Percentiles rank a stretch among this genome's conserved stretches.
Conservation (phyloP, 345 rosid genomes). For the Populus deltoides region DNA sequence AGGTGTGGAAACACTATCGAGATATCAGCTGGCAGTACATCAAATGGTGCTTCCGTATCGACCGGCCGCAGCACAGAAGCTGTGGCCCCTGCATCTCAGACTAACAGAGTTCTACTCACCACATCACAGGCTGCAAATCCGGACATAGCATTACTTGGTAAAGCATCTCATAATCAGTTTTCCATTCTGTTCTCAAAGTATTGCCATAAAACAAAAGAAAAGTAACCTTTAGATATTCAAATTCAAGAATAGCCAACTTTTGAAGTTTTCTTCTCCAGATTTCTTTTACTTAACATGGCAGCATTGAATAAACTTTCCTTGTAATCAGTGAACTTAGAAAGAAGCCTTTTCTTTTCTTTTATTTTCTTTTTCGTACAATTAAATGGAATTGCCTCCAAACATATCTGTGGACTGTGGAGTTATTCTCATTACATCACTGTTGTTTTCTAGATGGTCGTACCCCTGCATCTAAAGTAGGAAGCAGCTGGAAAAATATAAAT, state of each 20-base stretch:
- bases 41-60: not conserved
- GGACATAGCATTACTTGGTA: not conserved
- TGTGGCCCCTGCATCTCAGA: not conserved
- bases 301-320: not conserved
- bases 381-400: not conserved
- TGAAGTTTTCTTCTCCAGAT: conserved; percentile 1
- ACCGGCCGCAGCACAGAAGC: not conserved
- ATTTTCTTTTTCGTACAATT: no score
- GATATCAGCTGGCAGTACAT: conserved; percentile 11
- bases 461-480: not conserved
- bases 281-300: not conserved
- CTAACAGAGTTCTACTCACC: not conserved
- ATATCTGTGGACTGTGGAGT: not conserved
- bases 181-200: conserved; percentile 1
- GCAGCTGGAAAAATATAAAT: conserved; percentile 2
- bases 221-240: not conserved
- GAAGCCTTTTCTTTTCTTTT: not conserved
- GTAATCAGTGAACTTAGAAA: no score
- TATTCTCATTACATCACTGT: not conserved
- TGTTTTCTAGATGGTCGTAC: conserved; percentile 2
- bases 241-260: not conserved
- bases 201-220: not conserved
- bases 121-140: not conserved
- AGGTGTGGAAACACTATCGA: not conserved
- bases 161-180: conserved; percentile 17